These are phyloP conservation scores for Coprinellus aureogranulatus DNA, from an alignment of 768 basidiomycete genomes.

Conservation along the genomic window DNA sequence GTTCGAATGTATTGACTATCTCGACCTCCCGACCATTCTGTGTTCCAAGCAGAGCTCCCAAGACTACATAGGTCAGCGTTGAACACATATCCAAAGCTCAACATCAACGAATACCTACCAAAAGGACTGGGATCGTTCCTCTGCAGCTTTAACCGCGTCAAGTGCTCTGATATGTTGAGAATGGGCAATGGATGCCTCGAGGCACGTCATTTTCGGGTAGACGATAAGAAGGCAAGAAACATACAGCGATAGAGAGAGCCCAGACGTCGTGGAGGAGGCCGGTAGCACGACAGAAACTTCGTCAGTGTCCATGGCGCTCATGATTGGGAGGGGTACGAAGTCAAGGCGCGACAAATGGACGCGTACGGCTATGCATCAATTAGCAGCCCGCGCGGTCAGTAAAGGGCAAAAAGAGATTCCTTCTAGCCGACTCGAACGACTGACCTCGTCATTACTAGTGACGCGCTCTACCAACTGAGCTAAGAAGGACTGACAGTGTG, in stretches of 20 bases:
- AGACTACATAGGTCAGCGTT: constrained; percentile 46
- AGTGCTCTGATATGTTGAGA: constrained; percentile 94
- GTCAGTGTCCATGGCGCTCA: constrained; percentile 75
- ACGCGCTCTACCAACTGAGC: constrained; percentile 59
- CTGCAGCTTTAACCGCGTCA: constrained; percentile 81
- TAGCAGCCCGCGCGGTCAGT: constrained; percentile 2
- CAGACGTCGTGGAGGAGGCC: constrained; percentile 63
- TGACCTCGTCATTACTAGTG: constrained; percentile 47
- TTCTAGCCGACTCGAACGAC: constrained; percentile 36
- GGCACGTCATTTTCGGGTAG: constrained; percentile 15
- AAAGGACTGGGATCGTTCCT: constrained; percentile 59
- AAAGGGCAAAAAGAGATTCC: constrained; percentile 19
- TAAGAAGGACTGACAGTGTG: constrained; percentile 37
- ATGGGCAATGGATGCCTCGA: constrained; percentile 92
- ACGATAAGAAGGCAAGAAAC: constrained; percentile 21
- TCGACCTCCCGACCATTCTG: constrained; percentile 94
- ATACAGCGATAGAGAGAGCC: constrained; percentile 72
- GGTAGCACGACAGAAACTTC: constrained; percentile 74
- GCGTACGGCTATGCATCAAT: constrained; percentile 5
- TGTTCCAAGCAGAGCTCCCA: constrained; percentile 91
- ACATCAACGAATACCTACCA: constrained; percentile 40
- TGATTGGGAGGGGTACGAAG: constrained; percentile 16
- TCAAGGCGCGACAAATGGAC: not conserved
- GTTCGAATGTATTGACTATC: constrained; percentile 95
- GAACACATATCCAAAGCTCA: constrained; percentile 3